These are phyloP conservation scores for Neurospora cerealis DNA, from an alignment of 495 filamentous ascomycete species.

Conservation along the genomic window DNA sequence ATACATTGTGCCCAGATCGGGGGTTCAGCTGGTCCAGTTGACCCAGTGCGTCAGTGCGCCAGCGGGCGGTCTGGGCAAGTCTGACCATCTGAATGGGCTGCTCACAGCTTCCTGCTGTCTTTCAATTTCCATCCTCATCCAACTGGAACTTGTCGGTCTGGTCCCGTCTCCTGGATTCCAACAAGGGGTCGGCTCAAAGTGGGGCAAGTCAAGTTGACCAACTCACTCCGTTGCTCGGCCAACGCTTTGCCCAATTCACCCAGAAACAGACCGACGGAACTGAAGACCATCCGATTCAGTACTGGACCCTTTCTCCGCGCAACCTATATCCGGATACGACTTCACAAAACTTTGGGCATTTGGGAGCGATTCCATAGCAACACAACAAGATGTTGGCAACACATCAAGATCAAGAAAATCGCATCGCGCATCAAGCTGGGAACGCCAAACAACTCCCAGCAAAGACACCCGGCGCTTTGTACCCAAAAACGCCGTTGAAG, in stretches of 20 bases:
- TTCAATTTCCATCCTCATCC: neutral
- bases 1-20: neutral
- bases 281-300: neutral
- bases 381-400: constrained; percentile 56
- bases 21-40: neutral
- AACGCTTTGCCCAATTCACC: neutral
- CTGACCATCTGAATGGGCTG: neutral
- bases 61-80: constrained; percentile 1
- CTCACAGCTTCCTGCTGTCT: neutral
- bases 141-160: neutral
- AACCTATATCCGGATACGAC: neutral
- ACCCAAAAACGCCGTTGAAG: constrained; percentile 77
- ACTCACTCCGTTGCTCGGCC: neutral
- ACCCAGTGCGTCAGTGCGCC: neutral
- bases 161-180: neutral
- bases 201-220: neutral
- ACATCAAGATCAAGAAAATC: constrained; percentile 80
- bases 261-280: neutral
- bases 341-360: neutral
- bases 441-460: constrained; percentile 63
- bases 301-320: neutral
- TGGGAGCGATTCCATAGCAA: neutral
- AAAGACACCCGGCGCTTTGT: constrained; percentile 70
- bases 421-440: constrained; percentile 63
- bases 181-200: neutral